Evolutionary conservation across 331 rosid genomes (phyloP), one percentile per base, ranked within the genome.

Genomic region (Spiraea crenata): DNA sequence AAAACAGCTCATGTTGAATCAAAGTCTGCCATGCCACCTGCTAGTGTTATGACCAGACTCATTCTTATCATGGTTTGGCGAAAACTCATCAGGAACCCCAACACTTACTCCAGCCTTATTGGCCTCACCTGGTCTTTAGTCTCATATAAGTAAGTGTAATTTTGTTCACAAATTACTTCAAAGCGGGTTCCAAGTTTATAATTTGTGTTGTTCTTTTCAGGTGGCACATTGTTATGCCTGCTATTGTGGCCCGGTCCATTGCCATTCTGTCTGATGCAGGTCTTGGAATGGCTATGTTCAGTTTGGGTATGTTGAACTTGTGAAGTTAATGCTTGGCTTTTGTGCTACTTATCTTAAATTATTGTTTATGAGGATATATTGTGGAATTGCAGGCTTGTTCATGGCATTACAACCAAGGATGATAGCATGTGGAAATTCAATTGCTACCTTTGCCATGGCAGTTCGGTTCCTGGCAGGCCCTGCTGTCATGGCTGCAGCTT

Each of bases 231-330:
- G 80, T 20, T 7, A 92, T 92, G 98, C 98, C 98, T 12, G 96
- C 89, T 0, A 90, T 92, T 31, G 82, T 92, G 61, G 98, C 96
- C 4, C 57, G 69, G 35, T 92, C 98, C 1, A 92, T 92, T 5
- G 49, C 89, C 41, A 92, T 92, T 81, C 77, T 92, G 45, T 92
- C 98, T 5, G 82, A 88, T 74, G 96, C 98, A 3, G 98, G 98
- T 8, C 96, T 92, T 25, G 98, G 98, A 67, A 92, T 92, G 98
- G 98, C 98, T 34, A 92, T 92, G 98, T 92, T 92, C 74, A 92
- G 98, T 67, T 95, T 92, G 15, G 98, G 98, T 92, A 86, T 12
- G 62, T 41, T 51, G 1, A 15, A n/a, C 45, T 67, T 50, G 55
- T 44, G 4, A 16, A 0, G 38, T 11, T 48, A 20, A 9, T 63